Evolutionary conservation across 2,329 filamentous ascomycete species (phyloP), one percentile per base, ranked within the genome.

Genomic region (Penicillium decumbens): DNA sequence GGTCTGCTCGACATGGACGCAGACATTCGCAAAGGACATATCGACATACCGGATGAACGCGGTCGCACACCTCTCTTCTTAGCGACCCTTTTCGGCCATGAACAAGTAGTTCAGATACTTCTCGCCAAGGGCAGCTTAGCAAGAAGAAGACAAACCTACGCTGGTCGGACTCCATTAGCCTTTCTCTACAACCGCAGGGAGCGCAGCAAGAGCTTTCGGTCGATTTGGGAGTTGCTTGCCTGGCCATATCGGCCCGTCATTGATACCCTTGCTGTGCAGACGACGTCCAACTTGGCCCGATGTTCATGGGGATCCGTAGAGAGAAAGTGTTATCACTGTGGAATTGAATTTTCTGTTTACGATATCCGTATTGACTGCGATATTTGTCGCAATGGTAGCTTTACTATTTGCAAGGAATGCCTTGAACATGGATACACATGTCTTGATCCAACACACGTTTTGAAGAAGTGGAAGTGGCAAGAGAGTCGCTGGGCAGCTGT

Each of bases 1-100:
- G 10, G 38, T 12, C 13, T 50, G n/a, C 24, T 50, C 4, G 33
- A 46, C 18, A 3, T 35, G 18, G n/a, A 27, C 15, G 24, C 38
- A 13, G n/a, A 27, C 3, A 13, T 6, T 27, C 5, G 37, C 4
- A 25, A 39, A 7, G 6, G 9, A 8, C 15, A 27, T 3, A 41
- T 53, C 20, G 46, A 53, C 23, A 28, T 20, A 3, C 43, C 50
- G 7, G 50, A 53, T 9, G 9, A 25, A 12, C 15, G n/a, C 2
- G 37, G 38, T 12, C 43, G 50, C 13, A 53, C 50, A 5, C 47
- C 50, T 12, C 43, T 53, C 2, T 53, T 53, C 20, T 12, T 50
- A 18, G 46, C 50, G 1, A 53, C 47, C 28, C 29, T 50, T 12
- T 50, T 27, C 23, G 38, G 38, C 23, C 38, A 40, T 25, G 38